Evolutionary conservation across 2,329 filamentous ascomycete genomes (phyloP).

Genomic region (Diaporthe sp.): DNA sequence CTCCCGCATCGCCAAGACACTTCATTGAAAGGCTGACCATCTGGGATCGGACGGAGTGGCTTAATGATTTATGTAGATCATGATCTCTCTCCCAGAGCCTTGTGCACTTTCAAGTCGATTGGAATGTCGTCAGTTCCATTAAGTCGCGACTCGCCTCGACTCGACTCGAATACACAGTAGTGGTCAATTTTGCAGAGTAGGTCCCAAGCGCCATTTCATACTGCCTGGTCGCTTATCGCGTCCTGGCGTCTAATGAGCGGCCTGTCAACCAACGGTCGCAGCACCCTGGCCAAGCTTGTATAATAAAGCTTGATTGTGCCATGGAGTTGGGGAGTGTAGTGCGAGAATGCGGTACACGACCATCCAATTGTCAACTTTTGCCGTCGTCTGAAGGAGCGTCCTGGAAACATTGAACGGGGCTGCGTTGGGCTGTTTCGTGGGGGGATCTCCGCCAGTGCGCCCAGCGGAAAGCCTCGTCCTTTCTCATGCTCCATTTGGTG

Average conservation of each 20-base stretch:
- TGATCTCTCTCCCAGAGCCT: constrained; percentile 4
- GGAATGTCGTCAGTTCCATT: neutral
- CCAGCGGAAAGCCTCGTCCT: constrained; percentile 38
- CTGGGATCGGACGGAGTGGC: constrained; percentile 23
- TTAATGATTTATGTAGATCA: constrained; percentile 7
- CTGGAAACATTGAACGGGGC: constrained; percentile 12
- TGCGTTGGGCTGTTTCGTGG: constrained; percentile 18
- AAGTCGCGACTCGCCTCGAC: neutral
- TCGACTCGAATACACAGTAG: neutral
- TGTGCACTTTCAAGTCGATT: neutral
- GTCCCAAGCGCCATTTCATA: neutral
- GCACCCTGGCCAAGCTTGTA: constrained; percentile 7
- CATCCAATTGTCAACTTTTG: neutral
- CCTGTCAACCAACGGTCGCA: neutral
- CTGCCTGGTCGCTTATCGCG: constrained; percentile 17
- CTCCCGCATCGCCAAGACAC: constrained; percentile 31
- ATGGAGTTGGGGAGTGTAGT: neutral
- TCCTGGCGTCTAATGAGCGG: constrained; percentile 9
- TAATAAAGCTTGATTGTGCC: constrained; percentile 28
- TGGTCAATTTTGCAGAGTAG: neutral
- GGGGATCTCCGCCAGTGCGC: constrained; percentile 12
- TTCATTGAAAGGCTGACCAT: constrained; percentile 9
- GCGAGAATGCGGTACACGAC: neutral
- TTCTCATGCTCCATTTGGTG: constrained; percentile 22
- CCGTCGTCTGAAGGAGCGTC: constrained; percentile 3